Percentiles rank a stretch among this genome's conserved stretches.
phyloP scores from a whole-genome alignment of 2,329 filamentous ascomycete genomes.

The Monilinia fructigena region DNA sequence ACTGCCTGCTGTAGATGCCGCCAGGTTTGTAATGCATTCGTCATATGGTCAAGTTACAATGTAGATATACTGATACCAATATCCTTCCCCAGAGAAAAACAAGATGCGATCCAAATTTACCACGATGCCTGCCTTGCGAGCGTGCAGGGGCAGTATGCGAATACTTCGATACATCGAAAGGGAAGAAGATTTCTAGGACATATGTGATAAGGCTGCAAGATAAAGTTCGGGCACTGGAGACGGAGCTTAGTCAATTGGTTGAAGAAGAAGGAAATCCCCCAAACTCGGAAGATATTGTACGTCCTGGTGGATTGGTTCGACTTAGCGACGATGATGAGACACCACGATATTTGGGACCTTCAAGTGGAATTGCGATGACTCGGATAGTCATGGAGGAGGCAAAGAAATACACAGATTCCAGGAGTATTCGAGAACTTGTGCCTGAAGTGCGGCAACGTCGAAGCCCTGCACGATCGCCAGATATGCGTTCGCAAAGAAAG shows the following conservation, averaged over 20 bases:
- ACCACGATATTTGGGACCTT: slow-evolving; percentile 85
- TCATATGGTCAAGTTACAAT: slow-evolving; percentile 42
- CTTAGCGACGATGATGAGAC: slow-evolving; percentile 83
- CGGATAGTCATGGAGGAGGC: slow-evolving; percentile 94
- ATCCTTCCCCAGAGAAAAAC: slow-evolving; percentile 70
- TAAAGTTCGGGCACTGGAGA: slow-evolving; percentile 77
- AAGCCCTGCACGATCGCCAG: slow-evolving; percentile 65
- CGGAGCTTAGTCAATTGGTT: slow-evolving; percentile 75
- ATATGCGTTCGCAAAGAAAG: slow-evolving; percentile 56
- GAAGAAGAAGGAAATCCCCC: slow-evolving; percentile 70
- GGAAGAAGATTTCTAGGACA: slow-evolving; percentile 79
- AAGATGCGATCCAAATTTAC: slow-evolving; percentile 88
- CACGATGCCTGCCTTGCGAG: slow-evolving; percentile 89
- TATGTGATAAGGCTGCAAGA: slow-evolving; percentile 93
- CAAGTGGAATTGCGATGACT: slow-evolving; percentile 93
- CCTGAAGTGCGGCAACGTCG: slow-evolving; percentile 66
- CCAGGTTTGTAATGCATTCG: slow-evolving; percentile 55
- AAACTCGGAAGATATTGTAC: slow-evolving; percentile 80
- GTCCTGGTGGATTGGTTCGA: slow-evolving; percentile 80
- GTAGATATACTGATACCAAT: slow-evolving; percentile 26
- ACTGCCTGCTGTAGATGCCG: slow-evolving; percentile 79
- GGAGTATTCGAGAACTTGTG: slow-evolving; percentile 88
- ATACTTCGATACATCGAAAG: slow-evolving; percentile 88
- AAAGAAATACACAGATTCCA: slow-evolving; percentile 86
- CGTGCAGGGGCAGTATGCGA: slow-evolving; percentile 88